Base-by-base conservation (phyloP, 768 basidiomycete species). In the Tylopilus sp. region DNA sequence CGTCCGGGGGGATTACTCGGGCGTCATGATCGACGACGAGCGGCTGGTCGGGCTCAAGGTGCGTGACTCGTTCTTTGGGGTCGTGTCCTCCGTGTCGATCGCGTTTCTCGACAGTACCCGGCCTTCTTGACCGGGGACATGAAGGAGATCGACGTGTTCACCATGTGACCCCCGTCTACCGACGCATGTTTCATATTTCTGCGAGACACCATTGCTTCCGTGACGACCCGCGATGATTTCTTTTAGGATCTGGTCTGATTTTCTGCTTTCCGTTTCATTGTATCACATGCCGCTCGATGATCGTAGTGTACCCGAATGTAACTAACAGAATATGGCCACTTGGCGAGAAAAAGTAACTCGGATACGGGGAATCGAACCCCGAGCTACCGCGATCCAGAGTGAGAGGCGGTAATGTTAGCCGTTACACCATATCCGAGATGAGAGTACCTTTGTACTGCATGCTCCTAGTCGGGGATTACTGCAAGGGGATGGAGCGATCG, bases 391-490 rank as follows among this genome's bases (percentile, higher is more conserved):
- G 72, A 37, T 37, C 36, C 8, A 37, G 8, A 5, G 16, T 79
- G 80, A 80, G 72, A 82, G 79, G 80, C 80, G 78, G 79, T 74
- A 80, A 82, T 80, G 80, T 78, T 82, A 77, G 78, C 79, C 80
- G 67, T 81, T 82, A 81, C 80, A 82, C 79, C 79, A 80, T 81
- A 82, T 72, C 78, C 70, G 70, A 57, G 17, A n/a, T n/a, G n/a
- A n/a, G n/a, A n/a, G n/a, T n/a, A n/a, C n/a, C n/a, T n/a, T n/a
- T n/a, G n/a, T n/a, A n/a, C n/a, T n/a, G n/a, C n/a, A n/a, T n/a
- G n/a, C n/a, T n/a, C n/a, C n/a, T n/a, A n/a, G n/a, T n/a, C n/a
- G n/a, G n/a, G n/a, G n/a, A n/a, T n/a, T n/a, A n/a, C n/a, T n/a
- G n/a, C n/a, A n/a, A n/a, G n/a, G n/a, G n/a, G n/a, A n/a, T n/a